These are phyloP conservation scores for Brassica rapa DNA, from an alignment of 345 rosid genomes.

Conservation along the genomic window DNA sequence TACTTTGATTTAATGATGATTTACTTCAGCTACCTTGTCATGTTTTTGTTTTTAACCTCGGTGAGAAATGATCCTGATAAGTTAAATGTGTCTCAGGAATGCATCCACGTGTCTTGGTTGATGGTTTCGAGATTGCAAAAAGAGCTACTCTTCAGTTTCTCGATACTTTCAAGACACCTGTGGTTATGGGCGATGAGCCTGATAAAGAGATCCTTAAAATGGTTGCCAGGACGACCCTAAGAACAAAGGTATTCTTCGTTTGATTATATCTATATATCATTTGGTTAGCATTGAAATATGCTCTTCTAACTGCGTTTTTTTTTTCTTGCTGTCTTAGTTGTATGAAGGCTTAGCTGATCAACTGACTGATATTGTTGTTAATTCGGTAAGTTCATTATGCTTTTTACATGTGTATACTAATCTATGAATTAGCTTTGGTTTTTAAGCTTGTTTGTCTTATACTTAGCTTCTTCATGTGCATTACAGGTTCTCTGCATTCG, in stretches of 20 bases:
- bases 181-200: conserved; percentile 91
- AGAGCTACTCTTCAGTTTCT: conserved; percentile 91
- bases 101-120: conserved; percentile 99
- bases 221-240: conserved; percentile 92
- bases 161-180: conserved; percentile 92
- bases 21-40: neutral
- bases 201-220: conserved; percentile 92
- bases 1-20: neutral
- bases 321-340: conserved; percentile 47
- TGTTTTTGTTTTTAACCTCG: neutral
- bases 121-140: conserved; percentile 96
- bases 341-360: conserved; percentile 94
- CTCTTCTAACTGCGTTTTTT: neutral
- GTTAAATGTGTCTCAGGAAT: conserved; percentile 54
- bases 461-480: conserved; percentile 19
- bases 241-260: conserved; percentile 75
- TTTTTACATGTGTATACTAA: neutral
- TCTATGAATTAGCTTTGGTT: conserved; percentile 15
- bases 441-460: neutral
- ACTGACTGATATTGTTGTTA: conserved; percentile 82
- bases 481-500: conserved; percentile 83
- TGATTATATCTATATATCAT: conserved; percentile 8
- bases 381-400: conserved; percentile 56
- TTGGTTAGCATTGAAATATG: neutral
- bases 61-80: conserved; percentile 7